Percentiles rank a stretch among this genome's conserved stretches.
Conservation (phyloP, 805 yeast genomes). For the Lachancea thermotolerans region DNA sequence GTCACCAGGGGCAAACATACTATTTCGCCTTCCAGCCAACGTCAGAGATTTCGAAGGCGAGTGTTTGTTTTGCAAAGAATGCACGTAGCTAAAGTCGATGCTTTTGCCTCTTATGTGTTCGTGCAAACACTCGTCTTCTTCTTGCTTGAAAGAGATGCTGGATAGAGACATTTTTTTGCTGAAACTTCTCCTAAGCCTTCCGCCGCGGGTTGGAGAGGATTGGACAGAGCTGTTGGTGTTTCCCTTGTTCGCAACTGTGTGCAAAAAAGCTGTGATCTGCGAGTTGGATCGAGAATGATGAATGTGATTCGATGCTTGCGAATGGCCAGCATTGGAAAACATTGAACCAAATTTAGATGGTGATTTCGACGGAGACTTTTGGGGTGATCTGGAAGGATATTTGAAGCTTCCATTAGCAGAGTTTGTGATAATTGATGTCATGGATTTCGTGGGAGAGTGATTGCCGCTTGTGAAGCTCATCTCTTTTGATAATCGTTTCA, state of each 20-base stretch:
- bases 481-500: conserved; percentile 14
- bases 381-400: background rate
- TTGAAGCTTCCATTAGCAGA: conserved; percentile 4
- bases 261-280: conserved; percentile 11
- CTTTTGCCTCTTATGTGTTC: conserved; percentile 23
- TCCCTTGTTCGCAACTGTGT: conserved; percentile 3
- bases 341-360: conserved; percentile 5
- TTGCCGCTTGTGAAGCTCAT: conserved; percentile 13
- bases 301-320: background rate
- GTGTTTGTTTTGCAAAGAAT: conserved; percentile 25
- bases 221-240: conserved; percentile 15
- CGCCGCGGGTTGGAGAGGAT: conserved; percentile 26
- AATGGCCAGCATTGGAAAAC: conserved; percentile 4
- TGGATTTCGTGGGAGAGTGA: conserved; percentile 32
- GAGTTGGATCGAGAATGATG: conserved; percentile 20
- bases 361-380: background rate
- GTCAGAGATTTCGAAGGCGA: conserved; percentile 30
- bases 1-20: conserved; percentile 3
- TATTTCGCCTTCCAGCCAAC: conserved; percentile 8
- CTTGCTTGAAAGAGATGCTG: conserved; percentile 23
- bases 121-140: conserved; percentile 1
- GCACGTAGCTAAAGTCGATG: conserved; percentile 29
- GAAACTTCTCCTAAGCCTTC: conserved; percentile 20
- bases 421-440: conserved; percentile 22
- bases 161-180: conserved; percentile 29